A percentile compares a stretch with the other conserved stretches of the same genome.
Evolutionary conservation across 1,139 yeast species (phyloP).

Genomic region (Nakaseomyces sp.): DNA sequence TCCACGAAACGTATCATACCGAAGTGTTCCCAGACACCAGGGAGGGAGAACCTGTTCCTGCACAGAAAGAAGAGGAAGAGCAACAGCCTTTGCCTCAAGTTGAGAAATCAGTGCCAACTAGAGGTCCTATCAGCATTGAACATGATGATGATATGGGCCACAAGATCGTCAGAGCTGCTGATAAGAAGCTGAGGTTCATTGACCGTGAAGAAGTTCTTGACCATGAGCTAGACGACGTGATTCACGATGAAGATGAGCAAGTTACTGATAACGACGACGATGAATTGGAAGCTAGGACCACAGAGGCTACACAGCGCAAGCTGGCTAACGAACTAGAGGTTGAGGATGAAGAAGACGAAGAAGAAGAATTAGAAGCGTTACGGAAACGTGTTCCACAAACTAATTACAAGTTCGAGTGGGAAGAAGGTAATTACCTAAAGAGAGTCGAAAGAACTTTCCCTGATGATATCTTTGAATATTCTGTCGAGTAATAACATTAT

Average conservation of each 20-base stretch:
- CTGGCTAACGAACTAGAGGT: conserved; percentile 1
- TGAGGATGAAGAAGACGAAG: neutral
- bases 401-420: conserved; percentile 20
- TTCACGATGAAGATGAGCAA: conserved; percentile 1
- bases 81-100: neutral
- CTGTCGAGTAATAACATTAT: conserved; percentile 6
- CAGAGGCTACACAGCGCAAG: neutral
- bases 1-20: neutral
- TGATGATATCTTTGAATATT: conserved; percentile 14
- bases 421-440: conserved; percentile 13
- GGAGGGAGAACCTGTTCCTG: neutral
- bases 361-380: neutral
- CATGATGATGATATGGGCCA: neutral
- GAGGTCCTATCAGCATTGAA: neutral
- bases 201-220: conserved; percentile 1
- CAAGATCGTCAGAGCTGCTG: neutral
- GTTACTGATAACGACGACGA: neutral
- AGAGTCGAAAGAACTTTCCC: conserved; percentile 23
- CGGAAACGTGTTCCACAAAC: neutral
- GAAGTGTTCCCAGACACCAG: neutral
- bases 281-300: neutral
- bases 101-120: neutral
- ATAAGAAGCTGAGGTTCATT: neutral
- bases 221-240: conserved; percentile 2
- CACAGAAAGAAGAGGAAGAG: no score